A percentile compares a stretch with the other conserved stretches of the same genome.
phyloP scores from a whole-genome alignment of 2,329 filamentous ascomycete species.

The Davidsoniella virescens region DNA sequence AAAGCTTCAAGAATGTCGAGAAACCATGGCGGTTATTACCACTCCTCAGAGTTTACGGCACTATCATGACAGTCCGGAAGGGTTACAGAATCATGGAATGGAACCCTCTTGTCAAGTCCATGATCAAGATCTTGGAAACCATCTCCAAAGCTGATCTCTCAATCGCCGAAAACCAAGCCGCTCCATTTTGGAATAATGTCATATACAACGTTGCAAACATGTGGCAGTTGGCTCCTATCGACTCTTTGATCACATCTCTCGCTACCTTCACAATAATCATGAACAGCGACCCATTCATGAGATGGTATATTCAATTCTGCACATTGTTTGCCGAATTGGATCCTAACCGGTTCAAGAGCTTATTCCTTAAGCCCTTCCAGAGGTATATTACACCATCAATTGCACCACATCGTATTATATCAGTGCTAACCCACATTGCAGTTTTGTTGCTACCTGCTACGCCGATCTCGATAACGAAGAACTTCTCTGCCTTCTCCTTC shows the following conservation, averaged over 20 bases:
- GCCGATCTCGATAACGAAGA: constrained; percentile 47
- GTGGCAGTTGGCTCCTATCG: constrained; percentile 63
- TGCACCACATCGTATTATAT: neutral
- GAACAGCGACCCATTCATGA: constrained; percentile 46
- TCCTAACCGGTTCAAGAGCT: constrained; percentile 53
- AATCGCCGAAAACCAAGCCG: constrained; percentile 22
- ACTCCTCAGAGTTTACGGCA: constrained; percentile 45
- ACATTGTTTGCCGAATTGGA: constrained; percentile 63
- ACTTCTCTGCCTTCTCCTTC: constrained; percentile 51
- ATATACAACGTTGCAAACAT: constrained; percentile 47
- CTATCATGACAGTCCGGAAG: constrained; percentile 62
- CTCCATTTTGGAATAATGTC: constrained; percentile 39
- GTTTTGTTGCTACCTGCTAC: constrained; percentile 65
- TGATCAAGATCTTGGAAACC: constrained; percentile 35
- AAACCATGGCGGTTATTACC: constrained; percentile 22
- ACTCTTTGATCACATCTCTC: constrained; percentile 57
- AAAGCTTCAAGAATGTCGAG: constrained; percentile 15
- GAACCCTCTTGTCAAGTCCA: constrained; percentile 42
- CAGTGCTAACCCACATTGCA: constrained; percentile 19
- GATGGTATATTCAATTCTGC: constrained; percentile 73
- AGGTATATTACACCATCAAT: constrained; percentile 31
- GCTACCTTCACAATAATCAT: constrained; percentile 48
- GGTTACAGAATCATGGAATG: constrained; percentile 61
- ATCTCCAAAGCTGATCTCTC: constrained; percentile 26
- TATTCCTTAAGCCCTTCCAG: constrained; percentile 71